Evolutionary conservation across 331 rosid species (phyloP).

Genomic region (Quercus tomentella): DNA sequence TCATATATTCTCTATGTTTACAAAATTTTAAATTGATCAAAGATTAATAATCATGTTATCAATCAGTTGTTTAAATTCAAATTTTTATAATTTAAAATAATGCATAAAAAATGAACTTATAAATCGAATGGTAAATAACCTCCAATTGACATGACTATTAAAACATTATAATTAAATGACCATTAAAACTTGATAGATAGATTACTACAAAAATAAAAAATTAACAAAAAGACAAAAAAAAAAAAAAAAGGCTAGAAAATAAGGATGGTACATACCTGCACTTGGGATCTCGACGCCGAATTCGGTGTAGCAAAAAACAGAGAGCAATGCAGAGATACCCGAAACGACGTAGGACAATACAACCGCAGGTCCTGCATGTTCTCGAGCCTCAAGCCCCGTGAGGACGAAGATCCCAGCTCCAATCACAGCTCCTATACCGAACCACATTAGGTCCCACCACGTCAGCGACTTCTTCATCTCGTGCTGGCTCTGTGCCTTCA

Average conservation of each 20-base stretch:
- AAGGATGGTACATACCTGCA: conserved; percentile 24
- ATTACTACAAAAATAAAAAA: background rate
- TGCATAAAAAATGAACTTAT: too few relatives aligned
- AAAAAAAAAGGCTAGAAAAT: background rate
- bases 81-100: too few relatives aligned
- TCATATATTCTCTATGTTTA: accelerated
- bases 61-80: too few relatives aligned
- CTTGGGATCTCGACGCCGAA: conserved; percentile 51
- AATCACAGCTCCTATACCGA: conserved; percentile 44
- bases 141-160: too few relatives aligned
- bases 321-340: conserved; percentile 47
- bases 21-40: too few relatives aligned
- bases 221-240: too few relatives aligned
- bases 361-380: conserved; percentile 35
- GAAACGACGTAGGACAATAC: conserved; percentile 41
- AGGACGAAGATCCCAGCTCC: conserved; percentile 50
- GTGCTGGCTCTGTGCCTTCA: conserved; percentile 44
- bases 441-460: conserved; percentile 63
- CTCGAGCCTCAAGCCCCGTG: conserved; percentile 36
- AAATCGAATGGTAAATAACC: accelerated
- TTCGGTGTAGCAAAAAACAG: conserved; percentile 53
- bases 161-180: too few relatives aligned
- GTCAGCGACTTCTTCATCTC: conserved; percentile 49
- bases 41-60: too few relatives aligned
- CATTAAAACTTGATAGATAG: too few relatives aligned